Evolutionary conservation across 2,329 filamentous ascomycete genomes (phyloP), one percentile per base, ranked within the genome.

Genomic region (Fusarium sacchari): DNA sequence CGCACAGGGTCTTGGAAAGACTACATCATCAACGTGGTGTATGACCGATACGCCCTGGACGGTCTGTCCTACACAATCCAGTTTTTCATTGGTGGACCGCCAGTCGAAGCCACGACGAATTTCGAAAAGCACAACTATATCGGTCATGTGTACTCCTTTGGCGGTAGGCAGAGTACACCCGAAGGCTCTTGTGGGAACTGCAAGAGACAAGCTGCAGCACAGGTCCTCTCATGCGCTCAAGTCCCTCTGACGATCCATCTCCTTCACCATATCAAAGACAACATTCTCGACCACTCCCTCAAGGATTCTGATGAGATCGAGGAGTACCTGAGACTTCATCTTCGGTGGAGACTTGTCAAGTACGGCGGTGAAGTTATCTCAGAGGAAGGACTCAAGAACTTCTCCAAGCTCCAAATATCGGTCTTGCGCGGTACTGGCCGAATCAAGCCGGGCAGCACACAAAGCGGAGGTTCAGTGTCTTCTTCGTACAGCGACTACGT

Each of bases 391-490:
- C 37, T 60, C n/a, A 49, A 2, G 4, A 50, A n/a, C 1, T 64
- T 60, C 13, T 37, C 30, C 2, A 60, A 50, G 22, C 24, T 26
- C 7, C 37, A n/a, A 13, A 50, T 64, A 15, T 43, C 55, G 1
- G 44, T 50, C 2, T 17, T 60, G 4, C 10, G 55, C 2, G 44
- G 37, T 7, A 18, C 6, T 18, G 55, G 55, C 5, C 36, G 6
- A 46, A 22, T 28, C 18, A 46, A 10, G 12, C 5, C 43, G 24
- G 8, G 6, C 5, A 18, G 14, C 5, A 7, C 3, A n/a, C 11
- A n/a, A 9, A 7, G 14, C 1, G 10, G 20, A 3, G 34, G 6
- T 9, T 11, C 39, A 4, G 20, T 40, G 1, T 32, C 12, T 4
- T 34, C 15, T 13, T 26, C 22, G 13, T 36, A 60, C 34, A 42